Conservation (phyloP, 139 green algal species). For the Ettlia oleoabundans region DNA sequence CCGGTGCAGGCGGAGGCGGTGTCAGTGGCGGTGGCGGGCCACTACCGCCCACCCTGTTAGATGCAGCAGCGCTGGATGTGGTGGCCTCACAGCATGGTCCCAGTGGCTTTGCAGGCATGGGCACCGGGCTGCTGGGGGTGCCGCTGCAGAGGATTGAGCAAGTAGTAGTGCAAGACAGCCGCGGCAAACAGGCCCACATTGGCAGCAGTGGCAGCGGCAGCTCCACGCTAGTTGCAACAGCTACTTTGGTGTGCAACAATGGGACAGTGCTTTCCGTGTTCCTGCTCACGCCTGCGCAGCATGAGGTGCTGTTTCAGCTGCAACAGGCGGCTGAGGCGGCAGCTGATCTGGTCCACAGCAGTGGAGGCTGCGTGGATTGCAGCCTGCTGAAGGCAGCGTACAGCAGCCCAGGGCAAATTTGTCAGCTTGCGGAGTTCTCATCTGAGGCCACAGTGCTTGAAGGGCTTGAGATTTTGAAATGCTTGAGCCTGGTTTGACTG, state of each 20-base stretch:
- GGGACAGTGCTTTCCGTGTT: not conserved
- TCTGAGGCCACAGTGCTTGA: not conserved
- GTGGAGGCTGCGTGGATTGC: not conserved
- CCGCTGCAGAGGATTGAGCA: not conserved
- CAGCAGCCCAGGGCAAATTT: not conserved
- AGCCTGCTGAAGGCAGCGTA: constrained; percentile 1
- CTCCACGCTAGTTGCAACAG: not conserved
- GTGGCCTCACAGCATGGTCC: not conserved
- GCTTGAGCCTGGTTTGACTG: not conserved
- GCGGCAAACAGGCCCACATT: too few species aligned
- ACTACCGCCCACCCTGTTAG: not conserved
- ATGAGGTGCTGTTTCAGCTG: not conserved
- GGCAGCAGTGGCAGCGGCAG: not conserved
- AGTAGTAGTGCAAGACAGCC: too few species aligned
- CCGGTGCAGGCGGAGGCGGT: not conserved
- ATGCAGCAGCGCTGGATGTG: not conserved
- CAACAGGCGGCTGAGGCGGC: not conserved
- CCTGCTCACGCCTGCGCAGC: not conserved
- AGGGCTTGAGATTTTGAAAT: not conserved
- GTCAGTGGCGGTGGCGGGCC: not conserved
- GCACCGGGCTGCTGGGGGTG: not conserved
- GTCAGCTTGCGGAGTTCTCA: not conserved
- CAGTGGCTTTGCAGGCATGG: not conserved
- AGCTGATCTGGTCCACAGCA: not conserved
- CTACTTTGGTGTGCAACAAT: constrained; percentile 10